Conservation (phyloP, 139 green algal genomes). For the Tetradesmus obliquus region DNA sequence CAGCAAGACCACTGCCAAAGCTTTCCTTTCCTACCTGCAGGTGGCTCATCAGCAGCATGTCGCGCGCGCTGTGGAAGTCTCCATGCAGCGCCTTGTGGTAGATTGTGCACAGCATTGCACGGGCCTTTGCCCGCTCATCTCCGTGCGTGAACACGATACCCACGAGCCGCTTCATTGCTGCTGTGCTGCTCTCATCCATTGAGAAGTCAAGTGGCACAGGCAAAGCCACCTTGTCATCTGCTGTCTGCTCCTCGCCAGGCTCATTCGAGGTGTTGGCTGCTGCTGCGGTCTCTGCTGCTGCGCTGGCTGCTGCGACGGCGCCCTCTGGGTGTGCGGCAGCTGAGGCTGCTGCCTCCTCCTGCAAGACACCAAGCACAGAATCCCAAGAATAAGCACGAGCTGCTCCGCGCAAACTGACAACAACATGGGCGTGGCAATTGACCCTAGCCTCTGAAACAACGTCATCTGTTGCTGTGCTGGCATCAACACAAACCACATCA, state of each 20-base stretch:
- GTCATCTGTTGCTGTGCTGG: too few species aligned
- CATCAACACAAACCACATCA: too few species aligned
- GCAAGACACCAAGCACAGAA: background rate
- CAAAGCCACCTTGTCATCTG: conserved; percentile 67
- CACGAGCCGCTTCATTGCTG: conserved; percentile 76
- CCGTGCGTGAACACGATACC: conserved; percentile 88
- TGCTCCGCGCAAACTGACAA: too few species aligned
- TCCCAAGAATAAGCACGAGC: too few species aligned
- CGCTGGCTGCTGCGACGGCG: conserved; percentile 41
- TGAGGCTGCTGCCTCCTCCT: conserved; percentile 32
- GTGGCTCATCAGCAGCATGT: conserved; percentile 98
- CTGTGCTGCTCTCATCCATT: conserved; percentile 72
- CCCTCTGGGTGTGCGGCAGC: conserved; percentile 32
- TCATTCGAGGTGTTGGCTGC: conserved; percentile 52
- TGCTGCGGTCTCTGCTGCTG: conserved; percentile 36
- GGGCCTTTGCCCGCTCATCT: conserved; percentile 97
- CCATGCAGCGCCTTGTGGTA: conserved; percentile 93
- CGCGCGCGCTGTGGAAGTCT: conserved; percentile 93
- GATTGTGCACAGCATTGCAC: conserved; percentile 96
- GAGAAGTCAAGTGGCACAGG: conserved; percentile 79
- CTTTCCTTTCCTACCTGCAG: conserved; percentile 70
- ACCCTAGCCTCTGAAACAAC: too few species aligned
- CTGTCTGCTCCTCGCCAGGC: conserved; percentile 64
- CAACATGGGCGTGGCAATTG: too few species aligned
- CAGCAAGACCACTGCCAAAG: too few species aligned